Base-by-base conservation (phyloP, 2,329 filamentous ascomycete species). In the Aspergillus sp. region DNA sequence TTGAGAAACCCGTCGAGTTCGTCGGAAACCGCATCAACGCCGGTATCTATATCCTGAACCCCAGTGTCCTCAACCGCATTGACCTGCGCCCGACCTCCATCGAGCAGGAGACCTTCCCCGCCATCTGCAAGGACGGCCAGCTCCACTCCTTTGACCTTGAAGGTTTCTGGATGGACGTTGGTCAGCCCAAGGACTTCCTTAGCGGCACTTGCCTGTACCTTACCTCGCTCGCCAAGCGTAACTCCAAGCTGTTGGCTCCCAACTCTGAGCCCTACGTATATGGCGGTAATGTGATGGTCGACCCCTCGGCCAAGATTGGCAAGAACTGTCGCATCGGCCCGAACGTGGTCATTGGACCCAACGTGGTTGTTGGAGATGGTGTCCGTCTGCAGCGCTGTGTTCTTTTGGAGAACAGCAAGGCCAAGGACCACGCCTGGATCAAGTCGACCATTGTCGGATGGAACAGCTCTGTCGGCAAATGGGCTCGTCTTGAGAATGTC, bases 81-180 rank as follows among this genome's bases (percentile, higher is more conserved):
- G 91, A 97, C 70, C 83, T 97, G 54, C 88, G 91, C 50, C 93
- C 93, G 34, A 97, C 91, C 40, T 95, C 90, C 6, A 98, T 97
- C 66, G 91, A 98, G 74, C 91, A 97, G 75, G 93, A 97, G 76
- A 96, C 90, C 30, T 98, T 98, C 86, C 91, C 91, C 37, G 83
- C 88, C 58, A 93, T 97, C 68, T 87, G 87, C 71, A 83, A 79
- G 60, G 91, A 96, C 60, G 89, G 89, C 53, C 81, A 91, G 70
- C 76, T 97, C 51, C 91, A 97, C 78, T 95, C 89, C 2, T 96
- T 95, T 66, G 91, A 97, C 66, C 82, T 97, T 28, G 90, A 96
- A 56, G 90, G 91, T 58, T 97, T 94, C 82, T 97, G 91, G 91
- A 97, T 97, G 91, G 91, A 97, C 59, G 89, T 98, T 53, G 91